phyloP scores from a whole-genome alignment of 768 basidiomycete species.

The Agaricus bisporus region DNA sequence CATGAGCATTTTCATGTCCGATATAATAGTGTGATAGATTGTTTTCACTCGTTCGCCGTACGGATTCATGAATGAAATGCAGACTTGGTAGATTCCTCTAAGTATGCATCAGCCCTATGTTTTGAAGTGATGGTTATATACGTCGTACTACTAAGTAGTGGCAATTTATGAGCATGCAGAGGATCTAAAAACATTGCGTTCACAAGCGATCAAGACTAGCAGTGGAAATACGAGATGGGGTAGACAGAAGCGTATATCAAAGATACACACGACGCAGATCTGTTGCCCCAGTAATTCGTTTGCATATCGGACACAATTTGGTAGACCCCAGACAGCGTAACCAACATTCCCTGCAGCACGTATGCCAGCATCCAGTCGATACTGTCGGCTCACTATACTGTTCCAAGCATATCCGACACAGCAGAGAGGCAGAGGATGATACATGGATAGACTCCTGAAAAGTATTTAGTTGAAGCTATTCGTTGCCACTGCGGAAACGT shows the following conservation, averaged over 20 bases:
- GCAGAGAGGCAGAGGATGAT: constrained; percentile 34
- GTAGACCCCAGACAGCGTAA: constrained; percentile 77
- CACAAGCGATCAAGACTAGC: background rate
- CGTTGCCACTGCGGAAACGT: constrained; percentile 17
- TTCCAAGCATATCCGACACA: constrained; percentile 79
- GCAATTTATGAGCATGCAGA: too few species aligned
- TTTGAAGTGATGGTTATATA: too few species aligned
- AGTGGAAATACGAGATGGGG: background rate
- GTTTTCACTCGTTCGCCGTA: too few species aligned
- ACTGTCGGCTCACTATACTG: constrained; percentile 73
- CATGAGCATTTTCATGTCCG: too few species aligned
- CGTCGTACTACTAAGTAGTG: too few species aligned
- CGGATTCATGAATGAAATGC: too few species aligned
- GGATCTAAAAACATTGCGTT: too few species aligned
- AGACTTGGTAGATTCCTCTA: too few species aligned
- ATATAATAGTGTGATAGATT: too few species aligned
- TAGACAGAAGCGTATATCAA: constrained; percentile 21
- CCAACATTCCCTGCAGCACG: constrained; percentile 80
- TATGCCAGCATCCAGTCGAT: constrained; percentile 86
- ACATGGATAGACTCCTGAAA: constrained; percentile 38
- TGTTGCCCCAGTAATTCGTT: constrained; percentile 73
- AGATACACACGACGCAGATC: constrained; percentile 75
- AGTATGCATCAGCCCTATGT: too few species aligned
- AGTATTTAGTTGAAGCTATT: constrained; percentile 1
- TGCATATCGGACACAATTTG: constrained; percentile 82